Evolutionary conservation across 2,329 filamentous ascomycete genomes (phyloP).

Genomic region (Salinomyces thailandicus): DNA sequence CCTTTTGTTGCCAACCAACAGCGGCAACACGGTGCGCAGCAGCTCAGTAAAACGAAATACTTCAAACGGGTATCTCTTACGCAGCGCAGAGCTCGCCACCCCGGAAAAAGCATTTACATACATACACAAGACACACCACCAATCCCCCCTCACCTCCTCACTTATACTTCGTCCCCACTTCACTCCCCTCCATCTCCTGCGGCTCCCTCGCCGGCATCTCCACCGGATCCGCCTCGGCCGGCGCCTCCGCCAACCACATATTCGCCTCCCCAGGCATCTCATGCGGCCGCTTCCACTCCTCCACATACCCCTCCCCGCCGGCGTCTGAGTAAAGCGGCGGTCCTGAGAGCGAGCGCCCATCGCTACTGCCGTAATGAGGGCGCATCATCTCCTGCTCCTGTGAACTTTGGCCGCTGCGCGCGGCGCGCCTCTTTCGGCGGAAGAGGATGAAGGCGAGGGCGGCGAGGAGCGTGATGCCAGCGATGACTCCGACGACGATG

Average conservation of each 20-base stretch:
- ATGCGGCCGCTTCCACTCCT: too few species aligned
- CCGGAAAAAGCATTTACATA: too few species aligned
- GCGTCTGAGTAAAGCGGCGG: too few species aligned
- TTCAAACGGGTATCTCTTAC: too few species aligned
- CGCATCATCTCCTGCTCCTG: background rate
- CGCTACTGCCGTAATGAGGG: background rate
- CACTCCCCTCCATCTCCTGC: background rate
- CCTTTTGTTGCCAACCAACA: too few species aligned
- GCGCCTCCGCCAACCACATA: background rate
- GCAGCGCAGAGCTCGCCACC: too few species aligned
- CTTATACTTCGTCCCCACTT: background rate
- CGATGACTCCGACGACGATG: conserved; percentile 21
- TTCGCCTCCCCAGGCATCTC: too few species aligned
- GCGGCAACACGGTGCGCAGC: too few species aligned
- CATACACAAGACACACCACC: too few species aligned
- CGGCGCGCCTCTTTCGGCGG: conserved; percentile 5
- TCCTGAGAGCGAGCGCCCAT: background rate
- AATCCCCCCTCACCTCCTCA: too few species aligned
- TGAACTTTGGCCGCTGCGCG: background rate
- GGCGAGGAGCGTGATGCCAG: conserved; percentile 8
- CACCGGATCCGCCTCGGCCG: background rate
- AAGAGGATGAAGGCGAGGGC: conserved; percentile 5
- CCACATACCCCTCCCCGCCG: too few species aligned
- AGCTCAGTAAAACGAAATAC: too few species aligned
- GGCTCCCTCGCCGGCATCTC: background rate